These are phyloP conservation scores for Fusarium temperatum DNA, from an alignment of 2,329 filamentous ascomycete species.

Conservation along the genomic window DNA sequence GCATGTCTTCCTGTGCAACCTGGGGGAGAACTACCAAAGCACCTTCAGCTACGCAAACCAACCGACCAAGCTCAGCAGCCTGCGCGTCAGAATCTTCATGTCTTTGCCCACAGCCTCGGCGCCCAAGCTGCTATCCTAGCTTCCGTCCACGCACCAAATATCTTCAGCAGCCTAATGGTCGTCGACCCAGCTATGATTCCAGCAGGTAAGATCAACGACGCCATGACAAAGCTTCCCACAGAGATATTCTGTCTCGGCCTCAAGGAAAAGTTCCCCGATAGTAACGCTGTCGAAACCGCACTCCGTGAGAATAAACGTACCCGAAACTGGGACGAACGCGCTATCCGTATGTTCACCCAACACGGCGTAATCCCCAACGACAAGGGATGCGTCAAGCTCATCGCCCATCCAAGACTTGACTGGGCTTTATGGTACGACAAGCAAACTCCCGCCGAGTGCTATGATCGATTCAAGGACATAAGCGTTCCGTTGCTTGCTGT, in stretches of 20 bases:
- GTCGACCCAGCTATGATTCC: neutral
- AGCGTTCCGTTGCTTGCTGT: neutral
- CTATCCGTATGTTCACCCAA: neutral
- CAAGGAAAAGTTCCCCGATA: neutral
- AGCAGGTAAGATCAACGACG: neutral
- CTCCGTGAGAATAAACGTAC: neutral
- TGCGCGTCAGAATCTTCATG: neutral
- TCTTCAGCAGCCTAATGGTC: neutral
- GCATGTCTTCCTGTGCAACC: neutral
- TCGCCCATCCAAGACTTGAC: neutral
- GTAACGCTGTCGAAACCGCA: rapidly evolving
- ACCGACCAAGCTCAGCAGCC: neutral
- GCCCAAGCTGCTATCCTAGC: neutral
- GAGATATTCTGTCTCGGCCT: neutral
- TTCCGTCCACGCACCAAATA: neutral
- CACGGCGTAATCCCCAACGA: neutral
- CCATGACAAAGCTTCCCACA: neutral
- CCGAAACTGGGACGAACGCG: neutral
- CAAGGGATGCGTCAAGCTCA: neutral
- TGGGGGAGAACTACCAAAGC: neutral
- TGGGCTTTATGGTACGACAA: neutral
- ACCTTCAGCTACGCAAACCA: neutral
- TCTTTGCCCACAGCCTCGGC: neutral
- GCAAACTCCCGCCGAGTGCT: neutral
- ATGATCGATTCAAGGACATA: neutral